phyloP scores from a whole-genome alignment of 768 basidiomycete species.

The Hortiboletus campestris region DNA sequence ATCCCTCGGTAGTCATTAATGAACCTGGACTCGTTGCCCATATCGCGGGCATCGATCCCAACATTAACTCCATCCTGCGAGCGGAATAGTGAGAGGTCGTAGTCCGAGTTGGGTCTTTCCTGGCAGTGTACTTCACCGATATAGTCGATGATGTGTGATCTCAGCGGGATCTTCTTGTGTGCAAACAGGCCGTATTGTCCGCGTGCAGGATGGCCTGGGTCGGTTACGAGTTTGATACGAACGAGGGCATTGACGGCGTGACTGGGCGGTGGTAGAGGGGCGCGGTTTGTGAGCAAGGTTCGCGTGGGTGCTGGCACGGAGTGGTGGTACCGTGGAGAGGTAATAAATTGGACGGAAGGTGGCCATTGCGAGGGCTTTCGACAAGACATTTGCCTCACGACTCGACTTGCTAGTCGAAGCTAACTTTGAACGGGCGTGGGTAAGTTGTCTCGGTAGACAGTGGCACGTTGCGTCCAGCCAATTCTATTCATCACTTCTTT shows the following conservation, averaged over 20 bases:
- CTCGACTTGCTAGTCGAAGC: too few species aligned
- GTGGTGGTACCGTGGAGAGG: slow-evolving; percentile 49
- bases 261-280: neutral
- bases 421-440: slow-evolving; percentile 23
- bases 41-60: slow-evolving; percentile 70
- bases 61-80: slow-evolving; percentile 55
- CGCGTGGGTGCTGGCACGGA: slow-evolving; percentile 50
- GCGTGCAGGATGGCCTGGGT: slow-evolving; percentile 64
- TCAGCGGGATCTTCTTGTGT: slow-evolving; percentile 61
- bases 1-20: slow-evolving; percentile 90
- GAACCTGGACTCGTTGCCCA: slow-evolving; percentile 88
- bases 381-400: slow-evolving; percentile 3
- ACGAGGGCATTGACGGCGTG: slow-evolving; percentile 35
- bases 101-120: slow-evolving; percentile 71
- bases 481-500: slow-evolving; percentile 16
- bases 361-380: slow-evolving; percentile 50
- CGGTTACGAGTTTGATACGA: slow-evolving; percentile 55
- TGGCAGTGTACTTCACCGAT: slow-evolving; percentile 83
- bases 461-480: slow-evolving; percentile 18
- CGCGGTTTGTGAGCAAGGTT: slow-evolving; percentile 36
- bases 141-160: slow-evolving; percentile 74
- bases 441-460: slow-evolving; percentile 15
- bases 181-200: slow-evolving; percentile 86
- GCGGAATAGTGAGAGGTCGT: slow-evolving; percentile 81
- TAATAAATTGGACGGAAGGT: slow-evolving; percentile 51